Evolutionary conservation across 257 asterid species (phyloP), one percentile per base, ranked within the genome.

Genomic region (Marsdenia floribunda): DNA sequence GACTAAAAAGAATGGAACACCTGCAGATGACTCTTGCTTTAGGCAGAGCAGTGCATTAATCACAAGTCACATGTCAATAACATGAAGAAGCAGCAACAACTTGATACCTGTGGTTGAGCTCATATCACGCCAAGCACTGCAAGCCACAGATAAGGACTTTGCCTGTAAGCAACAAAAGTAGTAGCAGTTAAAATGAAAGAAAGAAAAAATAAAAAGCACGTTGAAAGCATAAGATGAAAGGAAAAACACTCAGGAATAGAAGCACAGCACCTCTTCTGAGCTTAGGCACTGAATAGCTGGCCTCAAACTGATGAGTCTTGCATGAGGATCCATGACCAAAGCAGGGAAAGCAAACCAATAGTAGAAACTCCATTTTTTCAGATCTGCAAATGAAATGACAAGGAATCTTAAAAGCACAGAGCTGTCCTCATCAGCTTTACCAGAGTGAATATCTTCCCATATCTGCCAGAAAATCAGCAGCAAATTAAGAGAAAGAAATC

Each of bases 281-380:
- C 87, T 89, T 79, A 94, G 90, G 88, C 90, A 90, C 79, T 80
- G 84, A 67, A 87, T 78, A 76, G 99, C 97, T 55, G 96, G 90
- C 88, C 80, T 87, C 83, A 94, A 82, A 80, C 84, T 76, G 69
- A 82, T 82, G 73, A 92, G 84, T 29, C 83, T 83, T 67, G 96
- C 97, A 24, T 96, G 97, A 80, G 96, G 97, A 80, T 94, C 92
- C 84, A 94, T 88, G 78, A 82, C 80, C 83, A 94, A 79, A 33
- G 93, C 94, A 63, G 97, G 99, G 85, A 92, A 94, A 74, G 97
- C 99, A 90, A 92, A 90, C 97, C 97, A 94, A 80, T 92, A 94
- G 80, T 83, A 86, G 60, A 94, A 94, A 81, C 87, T 86, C 97
- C 97, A 92, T 40, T 89, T 92, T 83, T 94, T 94, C 86, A 94